Conservation (phyloP, 192 early-diverging fungal genomes). For the Martensiomyces pterosporus region DNA sequence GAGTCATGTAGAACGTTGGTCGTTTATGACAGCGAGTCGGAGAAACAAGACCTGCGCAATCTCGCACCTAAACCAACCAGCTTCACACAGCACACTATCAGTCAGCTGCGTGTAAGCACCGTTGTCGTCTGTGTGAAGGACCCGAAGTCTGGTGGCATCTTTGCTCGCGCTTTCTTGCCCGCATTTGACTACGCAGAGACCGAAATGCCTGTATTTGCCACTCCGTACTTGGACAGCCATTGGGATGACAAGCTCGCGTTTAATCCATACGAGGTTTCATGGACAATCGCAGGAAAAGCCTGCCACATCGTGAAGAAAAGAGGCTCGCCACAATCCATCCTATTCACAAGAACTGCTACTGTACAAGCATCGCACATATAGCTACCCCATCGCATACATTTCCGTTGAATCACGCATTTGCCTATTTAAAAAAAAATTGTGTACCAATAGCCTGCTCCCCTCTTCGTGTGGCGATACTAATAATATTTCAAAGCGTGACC, state of each 20-base stretch:
- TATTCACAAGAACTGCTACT: neutral
- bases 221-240: slow-evolving; percentile 8
- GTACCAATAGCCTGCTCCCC: too few relatives aligned
- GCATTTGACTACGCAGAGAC: slow-evolving; percentile 5
- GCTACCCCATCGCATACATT: too few relatives aligned
- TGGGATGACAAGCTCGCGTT: neutral
- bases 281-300: neutral
- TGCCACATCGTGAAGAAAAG: slow-evolving; percentile 14
- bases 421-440: too few relatives aligned
- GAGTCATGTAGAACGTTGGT: slow-evolving; percentile 4
- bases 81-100: neutral
- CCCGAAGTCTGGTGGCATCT: slow-evolving; percentile 15
- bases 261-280: slow-evolving; percentile 15
- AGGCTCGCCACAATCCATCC: neutral
- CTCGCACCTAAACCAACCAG: slow-evolving; percentile 3
- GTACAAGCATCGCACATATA: neutral
- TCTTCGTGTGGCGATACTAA: too few relatives aligned
- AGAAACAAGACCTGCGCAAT: neutral
- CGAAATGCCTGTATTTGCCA: slow-evolving; percentile 9
- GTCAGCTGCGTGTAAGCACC: slow-evolving; percentile 3
- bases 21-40: slow-evolving; percentile 12
- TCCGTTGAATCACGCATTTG: too few relatives aligned
- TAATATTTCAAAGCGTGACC: too few relatives aligned
- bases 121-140: slow-evolving; percentile 25
- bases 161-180: slow-evolving; percentile 16